A percentile compares a stretch with the other conserved stretches of the same genome.
Conservation (phyloP, 2,329 filamentous ascomycete species). For the Cyclaneusma minus region DNA sequence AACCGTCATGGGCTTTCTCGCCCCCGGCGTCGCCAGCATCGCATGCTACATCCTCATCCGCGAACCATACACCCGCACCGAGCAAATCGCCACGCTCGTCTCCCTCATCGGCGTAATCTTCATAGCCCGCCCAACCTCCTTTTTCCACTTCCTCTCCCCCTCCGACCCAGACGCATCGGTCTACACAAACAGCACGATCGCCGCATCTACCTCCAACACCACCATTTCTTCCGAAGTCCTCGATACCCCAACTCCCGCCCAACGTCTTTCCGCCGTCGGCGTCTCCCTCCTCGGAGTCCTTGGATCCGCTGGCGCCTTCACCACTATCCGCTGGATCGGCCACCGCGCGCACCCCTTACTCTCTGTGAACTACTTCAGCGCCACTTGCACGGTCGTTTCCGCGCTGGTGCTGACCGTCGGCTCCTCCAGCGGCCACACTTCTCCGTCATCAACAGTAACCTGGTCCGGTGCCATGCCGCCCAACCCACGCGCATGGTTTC, state of each 20-base stretch:
- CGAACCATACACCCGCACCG: constrained; percentile 64
- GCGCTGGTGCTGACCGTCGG: constrained; percentile 38
- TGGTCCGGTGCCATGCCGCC: constrained; percentile 25
- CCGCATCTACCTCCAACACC: constrained; percentile 3
- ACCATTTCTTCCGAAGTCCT: constrained; percentile 3
- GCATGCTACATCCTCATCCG: constrained; percentile 59
- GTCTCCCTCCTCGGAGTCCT: constrained; percentile 63
- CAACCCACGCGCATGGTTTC: constrained; percentile 35
- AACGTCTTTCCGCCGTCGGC: constrained; percentile 46
- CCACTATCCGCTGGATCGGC: constrained; percentile 68
- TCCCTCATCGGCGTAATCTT: constrained; percentile 69
- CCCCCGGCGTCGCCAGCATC: constrained; percentile 65
- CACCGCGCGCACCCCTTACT: constrained; percentile 68
- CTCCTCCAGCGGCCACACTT: constrained; percentile 22
- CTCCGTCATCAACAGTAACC: too few relatives aligned
- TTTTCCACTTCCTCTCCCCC: constrained; percentile 9
- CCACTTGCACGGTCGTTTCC: constrained; percentile 54
- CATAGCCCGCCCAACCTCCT: constrained; percentile 48
- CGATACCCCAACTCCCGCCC: constrained; percentile 20
- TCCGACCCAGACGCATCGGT: too few relatives aligned
- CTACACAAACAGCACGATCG: constrained; percentile 4
- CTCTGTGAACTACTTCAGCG: constrained; percentile 70
- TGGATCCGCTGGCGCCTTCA: constrained; percentile 60
- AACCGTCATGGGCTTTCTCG: constrained; percentile 77
- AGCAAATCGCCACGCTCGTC: constrained; percentile 61